These are phyloP conservation scores for Bimuria novae-zelandiae DNA, from an alignment of 2,329 filamentous ascomycete genomes.

Conservation along the genomic window DNA sequence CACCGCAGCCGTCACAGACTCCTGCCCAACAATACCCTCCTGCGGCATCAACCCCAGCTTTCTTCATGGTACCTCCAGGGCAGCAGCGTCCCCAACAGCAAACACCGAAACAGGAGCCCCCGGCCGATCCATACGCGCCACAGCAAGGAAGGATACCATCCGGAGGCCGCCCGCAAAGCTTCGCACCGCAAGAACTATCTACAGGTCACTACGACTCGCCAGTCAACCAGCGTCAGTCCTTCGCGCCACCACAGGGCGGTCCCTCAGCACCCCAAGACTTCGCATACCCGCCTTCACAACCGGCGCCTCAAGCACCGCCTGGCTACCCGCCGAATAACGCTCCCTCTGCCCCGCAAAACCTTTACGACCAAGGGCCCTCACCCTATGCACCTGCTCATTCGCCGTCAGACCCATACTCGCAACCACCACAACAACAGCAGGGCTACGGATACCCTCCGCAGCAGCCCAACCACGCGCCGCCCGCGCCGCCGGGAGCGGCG, in stretches of 20 bases:
- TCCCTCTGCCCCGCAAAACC: slow-evolving; percentile 22
- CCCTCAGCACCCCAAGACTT: slow-evolving; percentile 35
- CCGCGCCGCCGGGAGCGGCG: slow-evolving; percentile 31
- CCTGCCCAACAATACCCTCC: slow-evolving; percentile 47
- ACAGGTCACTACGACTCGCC: slow-evolving; percentile 54
- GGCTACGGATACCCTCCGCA: slow-evolving; percentile 38
- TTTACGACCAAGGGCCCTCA: slow-evolving; percentile 35
- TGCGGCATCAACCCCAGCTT: slow-evolving; percentile 39
- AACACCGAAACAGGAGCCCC: slow-evolving; percentile 34
- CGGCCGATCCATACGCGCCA: slow-evolving; percentile 45
- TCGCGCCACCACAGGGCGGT: slow-evolving; percentile 32
- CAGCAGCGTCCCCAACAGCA: slow-evolving; percentile 39
- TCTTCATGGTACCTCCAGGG: slow-evolving; percentile 45
- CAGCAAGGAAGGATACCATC: slow-evolving; percentile 42
- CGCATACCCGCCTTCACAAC: slow-evolving; percentile 25
- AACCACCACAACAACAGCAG: slow-evolving; percentile 27
- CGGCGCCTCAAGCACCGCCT: slow-evolving; percentile 19
- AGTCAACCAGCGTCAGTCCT: slow-evolving; percentile 50
- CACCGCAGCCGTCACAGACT: slow-evolving; percentile 39
- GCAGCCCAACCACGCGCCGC: slow-evolving; percentile 40
- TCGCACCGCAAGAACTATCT: slow-evolving; percentile 53
- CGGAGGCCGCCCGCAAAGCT: slow-evolving; percentile 43
- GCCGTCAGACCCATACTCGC: slow-evolving; percentile 35
- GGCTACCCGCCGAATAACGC: slow-evolving; percentile 33
- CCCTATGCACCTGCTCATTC: slow-evolving; percentile 29